Base-by-base conservation (phyloP, 2,329 filamentous ascomycete species). In the Trichoderma pleuroti region DNA sequence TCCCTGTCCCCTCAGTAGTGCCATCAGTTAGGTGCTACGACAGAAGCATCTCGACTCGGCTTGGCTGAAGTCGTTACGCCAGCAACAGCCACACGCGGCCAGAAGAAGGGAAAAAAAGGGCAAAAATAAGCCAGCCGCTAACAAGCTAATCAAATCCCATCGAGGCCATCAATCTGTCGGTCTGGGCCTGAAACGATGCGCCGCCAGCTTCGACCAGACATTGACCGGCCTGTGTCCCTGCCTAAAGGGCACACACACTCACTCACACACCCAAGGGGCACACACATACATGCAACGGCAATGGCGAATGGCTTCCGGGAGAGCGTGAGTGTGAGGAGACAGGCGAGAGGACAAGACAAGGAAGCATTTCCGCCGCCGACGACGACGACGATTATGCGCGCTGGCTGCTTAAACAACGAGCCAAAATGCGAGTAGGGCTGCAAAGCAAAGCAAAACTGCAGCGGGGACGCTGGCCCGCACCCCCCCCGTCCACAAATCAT, bases 401-500 rank as follows among this genome's bases (percentile, higher is more conserved):
- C 65, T 49, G 52, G 56, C 70, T 71, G 54, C 68, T 67, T 49
- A 60, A 52, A 34, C 65, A 66, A 24, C 16, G 36, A 63, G 59
- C 59, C 59, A 39, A 28, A 57, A 32, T 52, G 65, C 65, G 56
- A 68, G 65, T 68, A 68, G 56, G 68, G 68, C 68, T 70, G 68
- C 68, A 65, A 39, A 59, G 68, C 68, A 65, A 39, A 59, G 60
- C 49, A 71, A 69, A 59, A 63, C 68, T 30, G 60, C 68, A 54
- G 60, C 66, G 70, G 72, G 66, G 70, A 65, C 42, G 5, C 16
- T 72, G 60, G 42, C 70, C 49, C 62, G 65, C 32, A 34, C 30
- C 57, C 65, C 57, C 65, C 63, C 61, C 52, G 59, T 72, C 56
- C 64, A 66, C 72, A 72, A 73, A 70, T 70, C 72, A 72, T 62